These are phyloP conservation scores for Myxozyma vanderwaltii DNA, from an alignment of 805 yeast species.

Conservation along the genomic window DNA sequence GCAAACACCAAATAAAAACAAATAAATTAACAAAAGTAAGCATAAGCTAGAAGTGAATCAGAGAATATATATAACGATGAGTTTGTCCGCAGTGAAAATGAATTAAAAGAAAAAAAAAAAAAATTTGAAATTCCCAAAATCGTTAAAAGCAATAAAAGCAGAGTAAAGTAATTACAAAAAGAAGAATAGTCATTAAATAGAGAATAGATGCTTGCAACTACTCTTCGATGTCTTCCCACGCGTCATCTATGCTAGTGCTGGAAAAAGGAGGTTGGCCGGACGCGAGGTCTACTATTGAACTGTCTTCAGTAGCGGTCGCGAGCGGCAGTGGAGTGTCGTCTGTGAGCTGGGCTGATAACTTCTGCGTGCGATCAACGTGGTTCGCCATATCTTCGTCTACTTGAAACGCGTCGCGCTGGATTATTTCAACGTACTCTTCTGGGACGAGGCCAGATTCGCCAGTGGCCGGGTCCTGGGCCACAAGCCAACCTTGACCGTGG, in stretches of 20 bases:
- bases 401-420: conserved; percentile 36
- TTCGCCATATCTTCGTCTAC: conserved; percentile 11
- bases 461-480: conserved; percentile 73
- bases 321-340: neutral
- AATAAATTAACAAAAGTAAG: no score
- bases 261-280: no score
- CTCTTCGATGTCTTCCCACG: conserved; percentile 32
- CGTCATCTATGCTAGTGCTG: conserved; percentile 39
- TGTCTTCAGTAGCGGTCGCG: neutral
- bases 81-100: no score
- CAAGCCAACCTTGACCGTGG: conserved; percentile 98
- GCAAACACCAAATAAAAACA: neutral
- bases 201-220: neutral
- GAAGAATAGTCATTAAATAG: neutral
- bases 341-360: neutral
- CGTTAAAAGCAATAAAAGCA: neutral
- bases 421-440: conserved; percentile 80
- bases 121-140: neutral
- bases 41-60: no score
- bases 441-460: conserved; percentile 87
- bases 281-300: no score
- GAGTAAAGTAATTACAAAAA: neutral
- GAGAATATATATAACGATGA: no score
- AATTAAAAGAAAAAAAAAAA: neutral
- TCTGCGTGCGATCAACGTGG: conserved; percentile 7